These are phyloP conservation scores for Trichothecium sympodiale DNA, from an alignment of 2,329 filamentous ascomycete species.

Conservation along the genomic window DNA sequence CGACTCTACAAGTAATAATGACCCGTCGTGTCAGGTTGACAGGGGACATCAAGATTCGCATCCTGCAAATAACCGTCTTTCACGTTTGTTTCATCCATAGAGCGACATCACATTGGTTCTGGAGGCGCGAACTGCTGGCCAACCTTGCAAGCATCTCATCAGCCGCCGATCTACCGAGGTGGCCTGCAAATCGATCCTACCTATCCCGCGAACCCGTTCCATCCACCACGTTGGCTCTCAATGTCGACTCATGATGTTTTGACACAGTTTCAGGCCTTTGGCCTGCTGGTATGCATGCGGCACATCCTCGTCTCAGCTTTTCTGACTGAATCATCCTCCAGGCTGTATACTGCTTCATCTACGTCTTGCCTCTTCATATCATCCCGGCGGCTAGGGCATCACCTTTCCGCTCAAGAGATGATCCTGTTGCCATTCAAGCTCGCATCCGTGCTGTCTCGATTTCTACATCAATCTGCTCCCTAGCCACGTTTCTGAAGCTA, in stretches of 20 bases:
- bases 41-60: no score
- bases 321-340: conserved; percentile 19
- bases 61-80: no score
- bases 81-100: no score
- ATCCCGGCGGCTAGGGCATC: conserved; percentile 72
- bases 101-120: no score
- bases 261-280: conserved; percentile 13
- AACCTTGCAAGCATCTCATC: no score
- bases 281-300: conserved; percentile 18
- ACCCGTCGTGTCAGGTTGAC: no score
- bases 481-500: conserved; percentile 57
- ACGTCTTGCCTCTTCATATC: conserved; percentile 85
- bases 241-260: conserved; percentile 3
- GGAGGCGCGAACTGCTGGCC: no score
- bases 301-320: conserved; percentile 2
- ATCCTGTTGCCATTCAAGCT: conserved; percentile 78
- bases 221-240: no score
- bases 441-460: conserved; percentile 70
- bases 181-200: no score
- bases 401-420: conserved; percentile 68
- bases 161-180: no score
- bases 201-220: no score
- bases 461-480: conserved; percentile 59
- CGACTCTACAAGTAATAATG: no score
- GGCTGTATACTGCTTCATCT: conserved; percentile 76